Conservation (phyloP, 441 rosid genomes). For the Syzygium syzygioides region DNA sequence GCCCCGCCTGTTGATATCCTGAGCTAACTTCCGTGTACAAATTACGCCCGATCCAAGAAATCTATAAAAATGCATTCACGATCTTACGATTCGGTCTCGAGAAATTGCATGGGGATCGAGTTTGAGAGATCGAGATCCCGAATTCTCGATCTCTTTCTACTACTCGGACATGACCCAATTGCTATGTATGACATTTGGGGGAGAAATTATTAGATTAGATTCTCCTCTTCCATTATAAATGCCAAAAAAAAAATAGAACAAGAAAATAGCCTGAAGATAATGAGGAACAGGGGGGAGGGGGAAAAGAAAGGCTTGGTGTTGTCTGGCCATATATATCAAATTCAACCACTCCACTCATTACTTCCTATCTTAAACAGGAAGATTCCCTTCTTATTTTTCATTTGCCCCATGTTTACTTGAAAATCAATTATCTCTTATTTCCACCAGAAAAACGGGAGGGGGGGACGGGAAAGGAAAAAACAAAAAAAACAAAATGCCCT, state of each 20-base stretch:
- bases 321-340: neutral
- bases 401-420: neutral
- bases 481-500: neutral
- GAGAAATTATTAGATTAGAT: neutral
- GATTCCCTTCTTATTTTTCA: neutral
- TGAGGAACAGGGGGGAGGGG: neutral
- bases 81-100: neutral
- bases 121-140: too few species aligned
- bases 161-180: neutral
- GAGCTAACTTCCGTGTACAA: neutral
- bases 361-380: neutral
- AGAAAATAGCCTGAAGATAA: neutral
- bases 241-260: neutral
- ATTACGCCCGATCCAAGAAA: neutral
- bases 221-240: neutral
- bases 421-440: neutral
- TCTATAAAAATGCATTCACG: neutral
- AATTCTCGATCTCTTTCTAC: neutral
- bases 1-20: neutral
- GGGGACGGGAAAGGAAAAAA: accelerated
- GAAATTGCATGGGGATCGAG: neutral
- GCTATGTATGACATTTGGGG: neutral
- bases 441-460: neutral
- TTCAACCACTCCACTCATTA: neutral
- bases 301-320: neutral